Evolutionary conservation across 2,329 filamentous ascomycete genomes (phyloP).

Genomic region (Paracoccidioides brasiliensis): DNA sequence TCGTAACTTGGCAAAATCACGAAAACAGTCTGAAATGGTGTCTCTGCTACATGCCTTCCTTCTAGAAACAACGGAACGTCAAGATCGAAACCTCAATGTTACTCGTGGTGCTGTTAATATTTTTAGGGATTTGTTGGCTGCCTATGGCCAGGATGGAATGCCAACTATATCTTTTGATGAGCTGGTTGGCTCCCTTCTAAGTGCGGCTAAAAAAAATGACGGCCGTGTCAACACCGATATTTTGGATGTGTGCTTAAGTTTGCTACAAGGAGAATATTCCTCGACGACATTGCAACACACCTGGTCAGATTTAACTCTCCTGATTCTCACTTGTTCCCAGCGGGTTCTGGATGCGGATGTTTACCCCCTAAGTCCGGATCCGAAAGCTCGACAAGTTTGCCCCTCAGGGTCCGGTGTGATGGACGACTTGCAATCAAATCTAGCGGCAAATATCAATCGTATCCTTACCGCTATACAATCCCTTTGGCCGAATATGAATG

Average conservation of each 20-base stretch:
- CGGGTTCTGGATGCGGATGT: slow-evolving; percentile 21
- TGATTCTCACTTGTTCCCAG: slow-evolving; percentile 26
- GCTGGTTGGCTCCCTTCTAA: slow-evolving; percentile 24
- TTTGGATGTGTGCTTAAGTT: slow-evolving; percentile 28
- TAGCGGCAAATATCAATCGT: slow-evolving; percentile 25
- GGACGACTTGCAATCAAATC: slow-evolving; percentile 26
- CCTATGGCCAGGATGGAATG: slow-evolving; percentile 28
- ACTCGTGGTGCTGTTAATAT: slow-evolving; percentile 29
- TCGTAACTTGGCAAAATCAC: slow-evolving; percentile 29
- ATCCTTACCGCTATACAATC: slow-evolving; percentile 25
- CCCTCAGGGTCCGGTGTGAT: slow-evolving; percentile 17
- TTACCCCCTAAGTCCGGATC: slow-evolving; percentile 11
- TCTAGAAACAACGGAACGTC: slow-evolving; percentile 20
- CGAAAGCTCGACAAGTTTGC: slow-evolving; percentile 14
- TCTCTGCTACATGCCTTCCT: slow-evolving; percentile 26
- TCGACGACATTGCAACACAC: slow-evolving; percentile 17
- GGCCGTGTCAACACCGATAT: slow-evolving; percentile 28
- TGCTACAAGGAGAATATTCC: slow-evolving; percentile 27
- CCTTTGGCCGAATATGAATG: slow-evolving; percentile 25
- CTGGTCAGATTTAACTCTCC: slow-evolving; percentile 19
- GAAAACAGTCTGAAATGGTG: slow-evolving; percentile 27
- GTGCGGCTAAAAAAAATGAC: slow-evolving; percentile 25
- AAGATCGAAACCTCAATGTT: slow-evolving; percentile 28
- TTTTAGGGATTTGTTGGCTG: slow-evolving; percentile 29
- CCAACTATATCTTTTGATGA: slow-evolving; percentile 25